phyloP scores from a whole-genome alignment of 2,329 filamentous ascomycete species.

The Lasiodiplodia gonubiensis region DNA sequence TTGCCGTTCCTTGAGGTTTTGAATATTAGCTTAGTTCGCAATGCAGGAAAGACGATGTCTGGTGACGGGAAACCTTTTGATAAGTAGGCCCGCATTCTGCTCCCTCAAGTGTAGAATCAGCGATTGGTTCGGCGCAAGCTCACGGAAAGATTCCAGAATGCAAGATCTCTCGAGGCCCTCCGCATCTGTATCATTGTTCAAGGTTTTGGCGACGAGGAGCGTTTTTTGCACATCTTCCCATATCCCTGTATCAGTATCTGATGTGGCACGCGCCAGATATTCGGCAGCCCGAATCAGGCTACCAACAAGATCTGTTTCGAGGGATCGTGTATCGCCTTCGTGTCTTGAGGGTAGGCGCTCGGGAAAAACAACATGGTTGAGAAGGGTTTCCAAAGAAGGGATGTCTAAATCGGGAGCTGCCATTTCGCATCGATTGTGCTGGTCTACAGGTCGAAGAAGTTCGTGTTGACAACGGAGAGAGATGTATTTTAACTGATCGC shows the following conservation, averaged over 20 bases:
- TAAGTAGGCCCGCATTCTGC: slow-evolving; percentile 57
- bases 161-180: slow-evolving; percentile 33
- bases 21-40: not conserved
- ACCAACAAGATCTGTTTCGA: slow-evolving; percentile 40
- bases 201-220: slow-evolving; percentile 32
- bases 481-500: not conserved
- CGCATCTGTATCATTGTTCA: slow-evolving; percentile 36
- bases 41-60: not conserved
- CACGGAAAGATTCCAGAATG: slow-evolving; percentile 34
- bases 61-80: slow-evolving; percentile 44
- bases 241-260: not conserved
- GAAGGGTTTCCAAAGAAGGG: slow-evolving; percentile 33
- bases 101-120: slow-evolving; percentile 54
- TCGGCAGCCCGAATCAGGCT: slow-evolving; percentile 28
- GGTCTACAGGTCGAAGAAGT: not conserved
- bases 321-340: slow-evolving; percentile 37
- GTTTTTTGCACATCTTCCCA: slow-evolving; percentile 28
- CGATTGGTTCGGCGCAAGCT: slow-evolving; percentile 33
- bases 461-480: not conserved
- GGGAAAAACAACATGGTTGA: slow-evolving; percentile 49
- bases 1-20: not conserved
- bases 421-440: not conserved
- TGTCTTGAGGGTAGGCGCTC: slow-evolving; percentile 46
- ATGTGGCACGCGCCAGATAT: not conserved
- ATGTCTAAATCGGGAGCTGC: not conserved